phyloP scores from a whole-genome alignment of 192 early-diverging fungal species.

The Chytriomyces confervae region DNA sequence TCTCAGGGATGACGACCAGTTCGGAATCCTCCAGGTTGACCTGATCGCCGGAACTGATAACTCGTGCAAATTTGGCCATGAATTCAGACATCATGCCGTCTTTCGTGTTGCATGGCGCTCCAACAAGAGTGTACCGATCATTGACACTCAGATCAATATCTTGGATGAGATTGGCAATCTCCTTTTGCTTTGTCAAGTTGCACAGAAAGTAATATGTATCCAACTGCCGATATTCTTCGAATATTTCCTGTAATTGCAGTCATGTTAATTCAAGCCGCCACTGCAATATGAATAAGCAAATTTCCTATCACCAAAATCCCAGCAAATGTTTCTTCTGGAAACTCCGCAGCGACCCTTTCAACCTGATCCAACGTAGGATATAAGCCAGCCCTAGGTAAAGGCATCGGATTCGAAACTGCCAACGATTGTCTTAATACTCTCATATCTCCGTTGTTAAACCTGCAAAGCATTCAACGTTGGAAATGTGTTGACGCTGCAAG shows the following conservation, averaged over 20 bases:
- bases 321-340: conserved; percentile 67
- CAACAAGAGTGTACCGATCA: conserved; percentile 75
- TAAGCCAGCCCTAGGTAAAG: conserved; percentile 66
- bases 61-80: conserved; percentile 37
- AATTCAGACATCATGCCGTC: conserved; percentile 22
- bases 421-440: conserved; percentile 21
- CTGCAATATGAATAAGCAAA: too few species aligned
- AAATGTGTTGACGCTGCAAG: background rate
- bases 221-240: conserved; percentile 71
- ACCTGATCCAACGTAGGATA: conserved; percentile 76
- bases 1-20: conserved; percentile 55
- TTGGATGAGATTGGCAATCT: conserved; percentile 70
- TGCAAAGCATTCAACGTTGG: background rate
- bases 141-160: conserved; percentile 58
- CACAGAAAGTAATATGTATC: conserved; percentile 77
- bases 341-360: conserved; percentile 73
- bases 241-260: conserved; percentile 53
- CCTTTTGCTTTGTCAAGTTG: conserved; percentile 70
- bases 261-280: too few species aligned
- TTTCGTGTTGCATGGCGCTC: conserved; percentile 64
- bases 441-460: conserved; percentile 42
- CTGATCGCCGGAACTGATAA: conserved; percentile 45
- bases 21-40: conserved; percentile 50
- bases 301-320: conserved; percentile 57
- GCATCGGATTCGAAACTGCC: conserved; percentile 22